Evolutionary conservation across 108 stramenopile genomes (phyloP).

Genomic region (Fragilaria crotonensis): DNA sequence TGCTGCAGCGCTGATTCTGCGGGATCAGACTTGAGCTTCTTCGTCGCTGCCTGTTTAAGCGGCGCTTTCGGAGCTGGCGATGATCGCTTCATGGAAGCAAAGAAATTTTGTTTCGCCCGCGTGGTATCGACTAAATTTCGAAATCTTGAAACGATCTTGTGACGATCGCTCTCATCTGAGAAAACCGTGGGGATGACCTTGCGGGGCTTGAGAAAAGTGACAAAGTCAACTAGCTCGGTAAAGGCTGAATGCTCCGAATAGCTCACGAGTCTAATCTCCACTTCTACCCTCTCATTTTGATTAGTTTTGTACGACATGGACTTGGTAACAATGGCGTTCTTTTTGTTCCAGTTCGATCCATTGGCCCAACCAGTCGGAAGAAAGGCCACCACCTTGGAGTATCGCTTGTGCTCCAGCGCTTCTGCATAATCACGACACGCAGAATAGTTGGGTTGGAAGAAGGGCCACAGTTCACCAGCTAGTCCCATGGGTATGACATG

Average conservation of each 20-base stretch:
- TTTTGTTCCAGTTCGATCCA: conserved; percentile 53
- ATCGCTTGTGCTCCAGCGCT: conserved; percentile 20
- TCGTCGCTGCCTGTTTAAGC: neutral
- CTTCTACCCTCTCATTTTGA: neutral
- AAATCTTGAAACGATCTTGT: conserved; percentile 36
- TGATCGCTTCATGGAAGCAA: conserved; percentile 27
- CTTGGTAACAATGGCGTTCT: conserved; percentile 30
- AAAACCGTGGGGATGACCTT: conserved; percentile 73
- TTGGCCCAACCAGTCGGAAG: conserved; percentile 68
- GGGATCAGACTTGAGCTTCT: neutral
- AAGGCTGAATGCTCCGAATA: conserved; percentile 84
- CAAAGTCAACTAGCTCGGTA: conserved; percentile 69
- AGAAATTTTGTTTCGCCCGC: conserved; percentile 46
- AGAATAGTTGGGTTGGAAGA: conserved; percentile 48
- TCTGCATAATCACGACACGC: conserved; percentile 32
- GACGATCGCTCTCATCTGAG: conserved; percentile 28
- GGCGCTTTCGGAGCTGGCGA: neutral
- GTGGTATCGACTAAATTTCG: conserved; percentile 32
- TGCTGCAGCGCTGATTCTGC: neutral
- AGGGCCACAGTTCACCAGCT: conserved; percentile 53
- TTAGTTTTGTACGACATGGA: conserved; percentile 3
- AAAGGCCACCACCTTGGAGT: conserved; percentile 50
- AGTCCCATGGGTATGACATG: conserved; percentile 54
- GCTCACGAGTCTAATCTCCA: conserved; percentile 32
- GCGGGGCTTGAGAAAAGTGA: conserved; percentile 53